Percentiles rank a stretch among this genome's conserved stretches.
phyloP scores from a whole-genome alignment of 1,139 yeast species.

The Nakaseomyces sp. region DNA sequence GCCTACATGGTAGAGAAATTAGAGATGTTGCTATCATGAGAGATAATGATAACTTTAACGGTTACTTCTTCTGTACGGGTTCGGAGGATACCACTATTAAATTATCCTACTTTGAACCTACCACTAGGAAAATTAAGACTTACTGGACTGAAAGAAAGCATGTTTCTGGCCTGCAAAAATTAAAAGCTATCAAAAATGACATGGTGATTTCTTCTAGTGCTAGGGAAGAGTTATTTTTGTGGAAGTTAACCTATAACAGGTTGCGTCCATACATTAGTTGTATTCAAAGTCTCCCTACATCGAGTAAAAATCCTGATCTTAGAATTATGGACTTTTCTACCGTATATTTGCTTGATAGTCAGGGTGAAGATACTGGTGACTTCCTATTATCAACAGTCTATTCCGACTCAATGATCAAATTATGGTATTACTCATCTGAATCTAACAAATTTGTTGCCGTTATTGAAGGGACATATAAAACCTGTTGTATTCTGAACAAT shows the following conservation, averaged over 20 bases:
- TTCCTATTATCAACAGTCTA: slow-evolving; percentile 61
- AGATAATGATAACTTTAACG: slow-evolving; percentile 15
- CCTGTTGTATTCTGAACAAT: slow-evolving; percentile 68
- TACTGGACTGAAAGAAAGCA: slow-evolving; percentile 68
- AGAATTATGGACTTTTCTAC: slow-evolving; percentile 79
- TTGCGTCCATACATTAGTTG: slow-evolving; percentile 39
- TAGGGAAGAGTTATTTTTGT: slow-evolving; percentile 75
- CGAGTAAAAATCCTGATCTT: slow-evolving; percentile 58
- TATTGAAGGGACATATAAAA: slow-evolving; percentile 46
- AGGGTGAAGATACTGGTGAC: slow-evolving; percentile 13
- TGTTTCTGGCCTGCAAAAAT: slow-evolving; percentile 76
- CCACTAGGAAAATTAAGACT: slow-evolving; percentile 37
- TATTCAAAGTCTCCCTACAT: slow-evolving; percentile 41
- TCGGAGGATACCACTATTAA: slow-evolving; percentile 82
- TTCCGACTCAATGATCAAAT: slow-evolving; percentile 69
- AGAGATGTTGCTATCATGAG: slow-evolving; percentile 53
- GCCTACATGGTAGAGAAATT: slow-evolving; percentile 87
- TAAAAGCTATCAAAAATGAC: slow-evolving; percentile 49
- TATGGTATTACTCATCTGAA: slow-evolving; percentile 46
- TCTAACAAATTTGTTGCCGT: slow-evolving; percentile 38
- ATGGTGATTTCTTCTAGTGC: slow-evolving; percentile 70
- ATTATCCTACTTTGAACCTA: slow-evolving; percentile 37
- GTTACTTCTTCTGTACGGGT: slow-evolving; percentile 53
- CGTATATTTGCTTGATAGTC: slow-evolving; percentile 27
- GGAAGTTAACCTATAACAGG: slow-evolving; percentile 46